These are phyloP conservation scores for Silene latifolia DNA, from an alignment of 148 eudicot species.

Conservation along the genomic window DNA sequence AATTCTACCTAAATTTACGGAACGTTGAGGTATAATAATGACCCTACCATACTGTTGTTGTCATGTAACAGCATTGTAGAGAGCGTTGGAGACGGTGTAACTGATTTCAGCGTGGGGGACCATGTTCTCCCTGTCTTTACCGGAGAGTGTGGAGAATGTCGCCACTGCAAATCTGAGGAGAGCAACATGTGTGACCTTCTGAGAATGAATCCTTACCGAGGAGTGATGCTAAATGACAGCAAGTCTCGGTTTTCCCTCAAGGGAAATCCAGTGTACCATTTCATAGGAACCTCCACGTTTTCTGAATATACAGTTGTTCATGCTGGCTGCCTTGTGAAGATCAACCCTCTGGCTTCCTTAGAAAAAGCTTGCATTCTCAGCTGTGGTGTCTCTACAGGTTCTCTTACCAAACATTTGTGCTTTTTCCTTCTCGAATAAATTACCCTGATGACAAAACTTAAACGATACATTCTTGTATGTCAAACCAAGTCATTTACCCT, in stretches of 20 bases:
- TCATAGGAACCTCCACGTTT: conserved; percentile 40
- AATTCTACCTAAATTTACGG: not conserved
- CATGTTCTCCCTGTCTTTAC: conserved; percentile 51
- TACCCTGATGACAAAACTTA: not conserved
- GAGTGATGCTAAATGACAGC: conserved; percentile 39
- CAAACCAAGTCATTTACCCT: not conserved
- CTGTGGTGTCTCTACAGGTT: conserved; percentile 48
- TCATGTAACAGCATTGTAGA: conserved; percentile 31
- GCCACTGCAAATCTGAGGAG: conserved; percentile 43
- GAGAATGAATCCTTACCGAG: conserved; percentile 36
- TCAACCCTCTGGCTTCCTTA: conserved; percentile 34
- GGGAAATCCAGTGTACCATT: conserved; percentile 40
- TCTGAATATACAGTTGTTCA: conserved; percentile 41
- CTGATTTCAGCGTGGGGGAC: conserved; percentile 36
- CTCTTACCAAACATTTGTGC: not conserved
- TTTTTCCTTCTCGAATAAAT: not conserved
- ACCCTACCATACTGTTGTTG: not conserved
- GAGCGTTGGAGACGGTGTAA: conserved; percentile 39
- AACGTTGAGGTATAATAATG: not conserved
- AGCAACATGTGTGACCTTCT: conserved; percentile 44
- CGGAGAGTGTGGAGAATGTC: conserved; percentile 44
- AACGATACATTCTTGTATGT: not conserved
- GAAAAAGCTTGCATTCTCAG: conserved; percentile 43
- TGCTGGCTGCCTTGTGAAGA: conserved; percentile 42
- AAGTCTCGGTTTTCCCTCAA: conserved; percentile 37